Percentiles rank a stretch among this genome's conserved stretches.
phyloP scores from a whole-genome alignment of 805 yeast genomes.

The Metschnikowia noctiluminum region DNA sequence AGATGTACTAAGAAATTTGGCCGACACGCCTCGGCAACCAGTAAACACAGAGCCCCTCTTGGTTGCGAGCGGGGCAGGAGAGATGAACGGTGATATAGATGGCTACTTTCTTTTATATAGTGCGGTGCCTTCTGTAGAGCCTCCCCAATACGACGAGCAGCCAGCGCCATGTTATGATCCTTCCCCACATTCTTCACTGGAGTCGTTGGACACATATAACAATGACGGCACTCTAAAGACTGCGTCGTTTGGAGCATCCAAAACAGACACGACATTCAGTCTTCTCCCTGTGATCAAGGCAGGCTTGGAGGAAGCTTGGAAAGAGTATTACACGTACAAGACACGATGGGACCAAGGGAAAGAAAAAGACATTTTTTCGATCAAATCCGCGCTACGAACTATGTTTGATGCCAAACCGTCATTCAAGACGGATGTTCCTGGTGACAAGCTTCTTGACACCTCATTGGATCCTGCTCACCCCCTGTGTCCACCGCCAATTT shows the following conservation, averaged over 20 bases:
- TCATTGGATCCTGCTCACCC: slow-evolving; percentile 35
- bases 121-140: slow-evolving; percentile 60
- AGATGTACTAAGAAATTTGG: slow-evolving; percentile 57
- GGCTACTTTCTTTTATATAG: slow-evolving; percentile 70
- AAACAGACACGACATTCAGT: slow-evolving; percentile 26
- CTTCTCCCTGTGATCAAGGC: slow-evolving; percentile 47
- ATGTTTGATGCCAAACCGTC: slow-evolving; percentile 49
- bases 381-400: slow-evolving; percentile 54
- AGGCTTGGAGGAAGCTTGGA: slow-evolving; percentile 72
- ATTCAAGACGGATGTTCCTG: slow-evolving; percentile 2
- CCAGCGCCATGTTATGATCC: slow-evolving; percentile 3
- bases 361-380: slow-evolving; percentile 64
- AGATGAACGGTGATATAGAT: slow-evolving; percentile 69
- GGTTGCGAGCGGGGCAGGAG: slow-evolving; percentile 78
- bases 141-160: slow-evolving; percentile 51
- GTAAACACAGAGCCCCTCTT: slow-evolving; percentile 64
- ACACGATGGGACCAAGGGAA: slow-evolving; percentile 58
- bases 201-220: slow-evolving; percentile 9
- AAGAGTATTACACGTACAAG: slow-evolving; percentile 55
- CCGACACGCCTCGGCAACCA: slow-evolving; percentile 58
- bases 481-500: slow-evolving; percentile 56
- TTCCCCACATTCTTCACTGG: slow-evolving; percentile 4
- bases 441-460: slow-evolving; percentile 20
- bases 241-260: slow-evolving; percentile 3
- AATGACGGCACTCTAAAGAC: slow-evolving; percentile 5